Base-by-base conservation (phyloP, 2,329 filamentous ascomycete species). In the Neocatenulostroma microsporum region DNA sequence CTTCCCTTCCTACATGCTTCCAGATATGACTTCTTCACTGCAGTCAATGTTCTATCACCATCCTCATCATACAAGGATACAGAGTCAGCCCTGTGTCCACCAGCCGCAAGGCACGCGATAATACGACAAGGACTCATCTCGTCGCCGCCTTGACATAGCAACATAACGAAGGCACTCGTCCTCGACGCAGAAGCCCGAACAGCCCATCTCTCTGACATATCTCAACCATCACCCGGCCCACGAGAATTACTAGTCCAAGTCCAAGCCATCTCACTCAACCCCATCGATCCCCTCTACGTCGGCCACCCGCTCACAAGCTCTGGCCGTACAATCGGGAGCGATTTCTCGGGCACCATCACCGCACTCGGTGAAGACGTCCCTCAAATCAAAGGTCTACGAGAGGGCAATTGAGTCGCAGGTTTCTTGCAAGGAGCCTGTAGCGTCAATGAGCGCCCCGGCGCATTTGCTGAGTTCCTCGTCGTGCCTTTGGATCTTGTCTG, bases 391-490 rank as follows among this genome's bases (percentile, higher is more conserved):
- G n/a, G 31, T 10, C 28, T 56, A 2, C 26, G 41, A 8, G 7
- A 37, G 3, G 64, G 62, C 4, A 28, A 53, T 2, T 51, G 56
- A 3, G 62, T 68, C 0, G 53, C 63, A 2, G 64, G 64, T 0
- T 68, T 68, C 25, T 49, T 66, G 0, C 65, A 69, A 39, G 66
- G 64, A 12, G 66, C 64, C 1, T 62, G 58, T 36, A 63, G 58
- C 10, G 48, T 54, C 5, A 68, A 69, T 34, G 55, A 63, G 4
- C 57, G 62, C 0, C 62, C 66, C 0, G 68, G 67, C 5, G 65
- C 66, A 0, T 71, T 70, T 44, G 60, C 67, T 1, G 64, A 70
- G 36, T 67, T 61, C 31, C 39, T 67, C 8, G 46, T 39, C 0
- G 38, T 53, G 1, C 50, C 55, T 1, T 55, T 50, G 25, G 63